Evolutionary conservation across 306 rosid genomes (phyloP).

Genomic region (Sesbania bispinosa): DNA sequence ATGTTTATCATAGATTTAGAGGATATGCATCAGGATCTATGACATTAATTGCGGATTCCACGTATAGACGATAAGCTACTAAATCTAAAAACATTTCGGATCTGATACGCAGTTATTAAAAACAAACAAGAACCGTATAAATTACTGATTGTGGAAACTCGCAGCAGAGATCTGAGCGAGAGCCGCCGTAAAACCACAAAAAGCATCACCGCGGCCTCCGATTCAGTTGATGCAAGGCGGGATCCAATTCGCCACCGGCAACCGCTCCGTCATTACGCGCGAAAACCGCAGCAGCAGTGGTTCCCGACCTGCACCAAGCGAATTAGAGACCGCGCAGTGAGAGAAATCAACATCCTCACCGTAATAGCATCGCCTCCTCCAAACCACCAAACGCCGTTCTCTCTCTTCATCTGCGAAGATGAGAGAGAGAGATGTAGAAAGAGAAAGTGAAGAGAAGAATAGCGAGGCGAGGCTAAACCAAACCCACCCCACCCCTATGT

Average conservation of each 20-base stretch:
- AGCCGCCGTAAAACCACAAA: slow-evolving; percentile 8
- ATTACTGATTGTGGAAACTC: slow-evolving; percentile 4
- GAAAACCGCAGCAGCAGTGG: slow-evolving; percentile 36
- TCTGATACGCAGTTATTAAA: slow-evolving; percentile 21
- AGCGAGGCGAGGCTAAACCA: background rate
- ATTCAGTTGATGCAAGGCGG: slow-evolving; percentile 99
- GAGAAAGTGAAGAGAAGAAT: background rate
- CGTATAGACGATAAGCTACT: background rate
- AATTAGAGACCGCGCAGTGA: slow-evolving; percentile 88
- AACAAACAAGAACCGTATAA: background rate
- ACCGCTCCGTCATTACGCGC: slow-evolving; percentile 3
- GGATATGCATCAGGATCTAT: slow-evolving; percentile 26
- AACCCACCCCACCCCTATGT: slow-evolving; percentile 22
- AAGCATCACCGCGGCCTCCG: slow-evolving; percentile 75
- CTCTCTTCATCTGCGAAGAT: background rate
- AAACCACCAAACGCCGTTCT: too few species aligned
- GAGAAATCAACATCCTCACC: slow-evolving; percentile 10
- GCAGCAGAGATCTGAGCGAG: slow-evolving; percentile 41
- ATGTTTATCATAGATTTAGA: slow-evolving; percentile 20
- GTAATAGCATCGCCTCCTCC: too few species aligned
- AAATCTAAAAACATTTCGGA: slow-evolving; percentile 26
- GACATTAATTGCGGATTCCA: background rate
- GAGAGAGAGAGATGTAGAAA: background rate
- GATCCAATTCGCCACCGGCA: slow-evolving; percentile 47
- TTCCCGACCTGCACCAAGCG: slow-evolving; percentile 99